Conservation (phyloP, 352 stramenopile genomes). For the Globisporangium splendens region DNA sequence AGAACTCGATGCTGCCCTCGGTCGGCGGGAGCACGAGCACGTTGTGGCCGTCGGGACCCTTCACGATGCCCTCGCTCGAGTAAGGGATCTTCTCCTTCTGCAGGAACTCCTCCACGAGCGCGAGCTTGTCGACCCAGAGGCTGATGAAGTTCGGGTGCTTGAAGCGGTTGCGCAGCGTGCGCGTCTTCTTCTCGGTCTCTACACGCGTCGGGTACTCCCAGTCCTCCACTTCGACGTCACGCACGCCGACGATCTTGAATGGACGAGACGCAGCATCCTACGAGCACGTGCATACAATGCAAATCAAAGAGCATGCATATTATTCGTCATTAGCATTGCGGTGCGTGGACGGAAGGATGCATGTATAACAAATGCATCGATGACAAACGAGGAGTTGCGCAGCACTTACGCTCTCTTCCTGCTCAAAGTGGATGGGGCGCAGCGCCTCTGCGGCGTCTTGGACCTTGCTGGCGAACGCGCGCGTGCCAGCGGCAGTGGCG, state of each 20-base stretch:
- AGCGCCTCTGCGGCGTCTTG: slow-evolving; percentile 19
- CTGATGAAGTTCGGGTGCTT: slow-evolving; percentile 81
- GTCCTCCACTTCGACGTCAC: slow-evolving; percentile 74
- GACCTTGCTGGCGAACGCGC: slow-evolving; percentile 23
- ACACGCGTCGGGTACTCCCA: slow-evolving; percentile 71
- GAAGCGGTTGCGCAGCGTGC: slow-evolving; percentile 73
- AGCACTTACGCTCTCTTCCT: slow-evolving; percentile 51
- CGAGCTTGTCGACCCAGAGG: slow-evolving; percentile 76
- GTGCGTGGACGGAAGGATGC: neutral
- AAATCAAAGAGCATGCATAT: neutral
- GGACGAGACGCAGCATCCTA: slow-evolving; percentile 39
- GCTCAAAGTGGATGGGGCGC: slow-evolving; percentile 71
- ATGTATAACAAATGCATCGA: neutral
- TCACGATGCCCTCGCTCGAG: slow-evolving; percentile 48
- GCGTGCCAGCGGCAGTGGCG: slow-evolving; percentile 13
- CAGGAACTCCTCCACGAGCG: slow-evolving; percentile 60
- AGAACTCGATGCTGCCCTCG: slow-evolving; percentile 68
- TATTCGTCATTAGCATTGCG: neutral
- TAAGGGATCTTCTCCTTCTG: slow-evolving; percentile 61
- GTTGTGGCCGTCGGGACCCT: slow-evolving; percentile 59
- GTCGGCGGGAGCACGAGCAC: slow-evolving; percentile 65
- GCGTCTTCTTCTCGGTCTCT: slow-evolving; percentile 57
- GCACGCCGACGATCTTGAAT: slow-evolving; percentile 79
- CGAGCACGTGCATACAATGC: neutral
- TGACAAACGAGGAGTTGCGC: too few species aligned